Base-by-base conservation (phyloP, 208 protist species). In the Leishmania lainsoni region DNA sequence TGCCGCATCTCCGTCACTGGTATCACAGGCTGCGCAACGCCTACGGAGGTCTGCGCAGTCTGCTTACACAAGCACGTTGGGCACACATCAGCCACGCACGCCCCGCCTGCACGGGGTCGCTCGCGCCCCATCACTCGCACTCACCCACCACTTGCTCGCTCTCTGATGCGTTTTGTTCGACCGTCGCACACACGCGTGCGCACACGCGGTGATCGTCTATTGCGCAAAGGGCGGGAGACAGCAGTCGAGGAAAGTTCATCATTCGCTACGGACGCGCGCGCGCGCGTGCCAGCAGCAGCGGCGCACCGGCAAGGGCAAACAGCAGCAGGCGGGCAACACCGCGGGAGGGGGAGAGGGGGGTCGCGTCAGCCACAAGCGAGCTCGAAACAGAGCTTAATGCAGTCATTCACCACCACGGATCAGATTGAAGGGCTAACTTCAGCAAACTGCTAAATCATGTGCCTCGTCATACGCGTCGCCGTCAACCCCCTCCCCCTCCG, bases 401-500 rank as follows among this genome's bases (percentile, higher is more conserved):
- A 42, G 16, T 76, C 72, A 52, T 26, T 76, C 72, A 51, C 22
- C 4, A 6, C 8, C 12, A 69, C 10, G 75, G 6, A n/a, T 82
- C 79, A 8, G 79, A 82, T 82, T 82, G 79, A 82, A 82, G 79
- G 79, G 79, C 79, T 82, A 82, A 82, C 79, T 82, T 82, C 79
- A 82, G 5, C 5, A 2, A 9, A 42, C 9, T 71, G 66, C 35
- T 45, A 48, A 71, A 49, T 17, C 14, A 51, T 32, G 14, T 6
- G 76, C 79, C 76, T 76, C 85, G 85, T 88, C 85, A 84, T 75
- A 16, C 42, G 84, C 59, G n/a, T 26, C 22, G 73, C 26, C 49
- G 10, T 35, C n/a, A 16, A 32, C 9, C 72, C 17, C 45, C 48
- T 51, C 72, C 17, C 16, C 42, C 32, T 42, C 69, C 8, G 42